A percentile compares a stretch with the other conserved stretches of the same genome.
Evolutionary conservation across 768 basidiomycete species (phyloP).

Genomic region (Rubroboletus satanas): DNA sequence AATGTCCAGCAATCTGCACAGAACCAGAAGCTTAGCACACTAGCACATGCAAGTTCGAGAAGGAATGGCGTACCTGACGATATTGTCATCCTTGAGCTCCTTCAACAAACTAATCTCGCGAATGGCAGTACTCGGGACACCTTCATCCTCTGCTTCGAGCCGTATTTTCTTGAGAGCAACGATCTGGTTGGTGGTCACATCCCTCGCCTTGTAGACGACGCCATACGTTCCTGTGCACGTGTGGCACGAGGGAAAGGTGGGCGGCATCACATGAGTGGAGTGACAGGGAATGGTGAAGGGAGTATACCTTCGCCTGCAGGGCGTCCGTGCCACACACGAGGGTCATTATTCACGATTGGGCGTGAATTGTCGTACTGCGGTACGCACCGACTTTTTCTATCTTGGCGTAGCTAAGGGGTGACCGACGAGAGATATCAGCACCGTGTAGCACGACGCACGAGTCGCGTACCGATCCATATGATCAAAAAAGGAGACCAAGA

Average conservation of each 20-base stretch:
- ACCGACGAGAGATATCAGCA: constrained; percentile 15
- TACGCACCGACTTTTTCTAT: constrained; percentile 96
- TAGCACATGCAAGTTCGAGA: not conserved
- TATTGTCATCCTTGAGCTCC: constrained; percentile 93
- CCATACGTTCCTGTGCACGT: constrained; percentile 82
- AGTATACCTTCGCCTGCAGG: constrained; percentile 42
- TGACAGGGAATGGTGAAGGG: not conserved
- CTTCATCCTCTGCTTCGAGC: constrained; percentile 97
- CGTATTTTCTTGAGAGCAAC: constrained; percentile 99
- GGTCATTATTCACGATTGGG: constrained; percentile 11
- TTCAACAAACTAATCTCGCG: constrained; percentile 97
- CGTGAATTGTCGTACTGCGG: constrained; percentile 9
- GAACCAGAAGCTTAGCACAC: constrained; percentile 7
- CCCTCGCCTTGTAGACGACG: constrained; percentile 96
- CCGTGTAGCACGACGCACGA: constrained; percentile 2
- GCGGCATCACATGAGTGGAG: constrained; percentile 3
- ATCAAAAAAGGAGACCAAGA: constrained; percentile 1
- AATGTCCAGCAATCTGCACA: constrained; percentile 81
- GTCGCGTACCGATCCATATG: constrained; percentile 34
- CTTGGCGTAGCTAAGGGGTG: constrained; percentile 79
- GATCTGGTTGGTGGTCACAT: constrained; percentile 70
- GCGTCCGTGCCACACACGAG: constrained; percentile 15
- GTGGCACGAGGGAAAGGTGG: not conserved
- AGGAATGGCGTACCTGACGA: constrained; percentile 66
- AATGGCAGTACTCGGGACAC: constrained; percentile 96